A percentile compares a stretch with the other conserved stretches of the same genome.
phyloP scores from a whole-genome alignment of 75 land plant species.

The Pinus albicaulis region DNA sequence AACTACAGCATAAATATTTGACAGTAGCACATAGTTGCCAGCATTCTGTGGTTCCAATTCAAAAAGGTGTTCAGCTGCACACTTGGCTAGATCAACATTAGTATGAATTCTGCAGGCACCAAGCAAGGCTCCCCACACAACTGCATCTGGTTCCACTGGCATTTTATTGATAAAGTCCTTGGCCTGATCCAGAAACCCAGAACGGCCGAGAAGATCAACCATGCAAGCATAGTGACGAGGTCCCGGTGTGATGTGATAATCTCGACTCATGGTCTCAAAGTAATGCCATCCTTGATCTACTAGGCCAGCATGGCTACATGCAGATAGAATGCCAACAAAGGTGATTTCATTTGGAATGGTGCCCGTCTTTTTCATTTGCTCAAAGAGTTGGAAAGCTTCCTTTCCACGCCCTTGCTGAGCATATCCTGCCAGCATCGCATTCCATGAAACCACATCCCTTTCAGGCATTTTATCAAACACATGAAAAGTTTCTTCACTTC shows the following conservation, averaged over 20 bases:
- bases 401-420: constrained; percentile 25
- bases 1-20: neutral
- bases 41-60: neutral
- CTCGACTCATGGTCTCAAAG: neutral
- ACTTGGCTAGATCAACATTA: neutral
- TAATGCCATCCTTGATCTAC: neutral
- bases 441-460: constrained; percentile 31
- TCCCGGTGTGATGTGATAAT: neutral
- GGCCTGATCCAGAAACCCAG: neutral
- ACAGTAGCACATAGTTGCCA: neutral
- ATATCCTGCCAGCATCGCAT: constrained; percentile 33
- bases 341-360: constrained; percentile 12
- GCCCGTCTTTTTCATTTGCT: constrained; percentile 29
- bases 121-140: constrained; percentile 1
- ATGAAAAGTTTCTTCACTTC: constrained; percentile 10
- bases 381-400: constrained; percentile 45
- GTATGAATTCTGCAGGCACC: constrained; percentile 2
- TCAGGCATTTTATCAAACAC: constrained; percentile 15
- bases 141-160: neutral
- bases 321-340: constrained; percentile 1
- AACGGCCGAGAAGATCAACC: neutral
- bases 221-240: neutral
- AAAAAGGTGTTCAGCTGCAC: neutral
- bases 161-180: neutral
- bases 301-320: constrained; percentile 11